Base-by-base conservation (phyloP, 1,284 basidiomycete species). In the Ganoderma lingzhi region DNA sequence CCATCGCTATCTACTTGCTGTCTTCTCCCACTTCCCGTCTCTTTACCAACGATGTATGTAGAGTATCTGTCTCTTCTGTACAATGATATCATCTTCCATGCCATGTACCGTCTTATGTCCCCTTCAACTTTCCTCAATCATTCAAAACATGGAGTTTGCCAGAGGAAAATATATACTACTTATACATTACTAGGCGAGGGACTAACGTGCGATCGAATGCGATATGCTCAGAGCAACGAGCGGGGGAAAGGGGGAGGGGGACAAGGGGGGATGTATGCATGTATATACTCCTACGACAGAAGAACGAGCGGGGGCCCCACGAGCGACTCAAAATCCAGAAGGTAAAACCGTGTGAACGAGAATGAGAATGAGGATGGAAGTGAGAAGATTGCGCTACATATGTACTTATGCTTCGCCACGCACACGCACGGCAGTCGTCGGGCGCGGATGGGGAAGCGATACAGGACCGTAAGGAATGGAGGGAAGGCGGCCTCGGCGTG, bases 181-280 rank as follows among this genome's bases (percentile, higher is more conserved):
- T 66, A 66, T 71, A 73, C 72, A 73, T 59, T 73, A 71, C 64
- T 67, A 64, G 48, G 56, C 23, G 70, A 62, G 61, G 60, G 55
- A 44, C 59, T 69, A 69, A 72, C 68, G 59, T 69, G 72, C 66
- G 64, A 70, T 68, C 66, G 23, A 42, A 73, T 71, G 72, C 68
- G 67, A 35, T 19, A 73, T 64, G 72, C 72, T 62, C 72, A 67
- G 15, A 73, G 72, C 72, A 73, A 67, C 66, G 70, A 73, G 68
- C 70, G 37, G 39, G 17, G 55, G 64, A 28, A 32, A 67, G 30
- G 37, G 44, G 44, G 44, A 51, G 45, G 44, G 6, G 42, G 55
- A 64, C 55, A 41, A 64, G 8, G 35, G 1, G 63, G 53, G 63
- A 55, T 32, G 30, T 55, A 55, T 30, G 51, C 14, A 53, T 12